Evolutionary conservation across 2,329 filamentous ascomycete genomes (phyloP).

Genomic region (Rhinocladiella similis): DNA sequence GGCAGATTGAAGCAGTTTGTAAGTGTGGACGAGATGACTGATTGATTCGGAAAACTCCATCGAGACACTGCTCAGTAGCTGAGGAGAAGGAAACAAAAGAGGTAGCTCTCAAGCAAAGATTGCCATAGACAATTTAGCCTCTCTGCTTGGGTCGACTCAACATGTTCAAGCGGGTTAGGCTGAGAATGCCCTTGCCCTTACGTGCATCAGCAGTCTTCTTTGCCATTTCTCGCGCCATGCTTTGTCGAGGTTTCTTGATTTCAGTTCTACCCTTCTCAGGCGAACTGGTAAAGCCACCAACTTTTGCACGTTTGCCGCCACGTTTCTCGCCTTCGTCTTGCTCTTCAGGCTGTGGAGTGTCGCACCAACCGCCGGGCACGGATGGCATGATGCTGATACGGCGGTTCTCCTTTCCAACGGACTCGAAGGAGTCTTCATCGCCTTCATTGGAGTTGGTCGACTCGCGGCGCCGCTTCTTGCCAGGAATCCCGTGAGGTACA

Average conservation of each 20-base stretch:
- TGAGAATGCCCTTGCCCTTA: constrained; percentile 36
- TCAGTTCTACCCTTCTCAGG: constrained; percentile 15
- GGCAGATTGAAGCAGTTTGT: too few relatives aligned
- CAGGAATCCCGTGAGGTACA: constrained; percentile 31
- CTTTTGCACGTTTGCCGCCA: constrained; percentile 21
- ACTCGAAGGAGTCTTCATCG: constrained; percentile 21
- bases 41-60: not conserved
- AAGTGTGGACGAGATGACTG: too few relatives aligned
- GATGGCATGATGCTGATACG: constrained; percentile 22
- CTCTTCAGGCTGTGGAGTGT: constrained; percentile 14
- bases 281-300: not conserved
- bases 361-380: constrained; percentile 28
- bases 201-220: constrained; percentile 26
- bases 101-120: too few relatives aligned
- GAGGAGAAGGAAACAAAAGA: too few relatives aligned
- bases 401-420: constrained; percentile 26
- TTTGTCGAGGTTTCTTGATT: constrained; percentile 18
- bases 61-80: too few relatives aligned
- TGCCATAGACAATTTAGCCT: constrained; percentile 7
- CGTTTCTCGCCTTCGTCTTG: constrained; percentile 30
- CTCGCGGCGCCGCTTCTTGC: constrained; percentile 36
- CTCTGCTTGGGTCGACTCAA: constrained; percentile 46
- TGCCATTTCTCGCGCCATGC: constrained; percentile 26
- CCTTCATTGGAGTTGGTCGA: constrained; percentile 20
- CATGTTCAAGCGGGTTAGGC: constrained; percentile 49